Evolutionary conservation across 1,139 yeast species (phyloP), one percentile per base, ranked within the genome.

Genomic region (Barnettozyma hawaiiensis): DNA sequence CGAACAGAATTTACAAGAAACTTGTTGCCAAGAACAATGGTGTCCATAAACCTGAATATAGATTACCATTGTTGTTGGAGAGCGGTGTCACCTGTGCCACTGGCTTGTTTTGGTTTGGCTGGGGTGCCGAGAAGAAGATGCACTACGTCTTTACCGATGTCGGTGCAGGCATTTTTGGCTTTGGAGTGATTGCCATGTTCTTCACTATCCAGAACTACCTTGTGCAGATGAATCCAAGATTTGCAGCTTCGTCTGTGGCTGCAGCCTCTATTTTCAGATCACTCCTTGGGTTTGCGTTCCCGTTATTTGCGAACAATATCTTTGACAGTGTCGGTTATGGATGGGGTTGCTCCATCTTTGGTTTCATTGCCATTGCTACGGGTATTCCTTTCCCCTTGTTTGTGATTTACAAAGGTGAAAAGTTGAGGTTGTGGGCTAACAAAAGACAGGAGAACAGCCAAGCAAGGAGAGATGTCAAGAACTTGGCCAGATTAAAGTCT

Each of bases 341-440:
- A 7, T 79, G 85, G 85, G 82, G 83, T 15, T 76, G 76, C 51
- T 74, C 84, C 0, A 57, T 80, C 54, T 75, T 79, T 57, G 85
- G 75, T 0, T 63, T 78, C 29, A 61, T 78, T 38, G 79, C 74
- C 9, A 54, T 78, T 27, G 71, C 66, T 1, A 64, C 80, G 37
- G 86, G 86, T 7, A 62, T 80, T 7, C 85, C 84, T 4, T 79
- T 78, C 63, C 85, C 86, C 3, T 52, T 78, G 14, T 67, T 77
- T 45, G 76, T 81, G 33, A 66, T 71, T 41, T 61, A 67, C 42
- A 73, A 75, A 44, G 86, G 86, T 11, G 81, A 78, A 52, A 60
- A 63, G 23, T 58, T 80, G 49, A 65, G 86, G 49, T 35, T 51
- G 7, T 76, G 83, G 81, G 79, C 81, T 39, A 80, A 78, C 53